Conservation (phyloP, 345 rosid species). For the Arabis hirsuta region DNA sequence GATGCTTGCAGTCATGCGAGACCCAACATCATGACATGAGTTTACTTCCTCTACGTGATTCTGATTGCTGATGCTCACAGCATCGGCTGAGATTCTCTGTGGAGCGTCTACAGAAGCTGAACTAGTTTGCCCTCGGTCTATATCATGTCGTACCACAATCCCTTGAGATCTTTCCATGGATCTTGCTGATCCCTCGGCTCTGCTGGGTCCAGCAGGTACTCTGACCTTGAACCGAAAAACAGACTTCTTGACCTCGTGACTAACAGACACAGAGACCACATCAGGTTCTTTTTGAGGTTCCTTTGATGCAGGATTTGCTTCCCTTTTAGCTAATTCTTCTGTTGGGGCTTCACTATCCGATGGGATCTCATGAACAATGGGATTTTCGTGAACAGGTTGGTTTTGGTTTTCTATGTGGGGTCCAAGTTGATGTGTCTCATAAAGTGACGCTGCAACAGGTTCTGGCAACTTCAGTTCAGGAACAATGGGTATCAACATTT, state of each 20-base stretch:
- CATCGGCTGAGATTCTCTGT: constrained; percentile 68
- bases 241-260: constrained; percentile 61
- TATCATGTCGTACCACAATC: constrained; percentile 50
- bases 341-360: constrained; percentile 55
- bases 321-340: constrained; percentile 45
- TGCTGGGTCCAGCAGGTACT: constrained; percentile 67
- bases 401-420: constrained; percentile 47
- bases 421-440: constrained; percentile 54
- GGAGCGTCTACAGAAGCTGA: constrained; percentile 98
- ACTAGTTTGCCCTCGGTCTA: constrained; percentile 64
- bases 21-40: constrained; percentile 82
- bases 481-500: constrained; percentile 32
- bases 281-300: constrained; percentile 42
- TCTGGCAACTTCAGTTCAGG: constrained; percentile 36
- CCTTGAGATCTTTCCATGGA: constrained; percentile 73
- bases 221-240: constrained; percentile 77
- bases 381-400: constrained; percentile 43
- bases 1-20: constrained; percentile 91
- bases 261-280: constrained; percentile 50
- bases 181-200: constrained; percentile 72
- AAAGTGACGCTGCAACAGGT: constrained; percentile 42
- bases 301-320: constrained; percentile 44
- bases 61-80: constrained; percentile 71
- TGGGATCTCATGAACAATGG: constrained; percentile 49
- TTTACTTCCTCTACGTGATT: constrained; percentile 88